Evolutionary conservation across 2,329 filamentous ascomycete genomes (phyloP).

Genomic region (Catunica adiposa): DNA sequence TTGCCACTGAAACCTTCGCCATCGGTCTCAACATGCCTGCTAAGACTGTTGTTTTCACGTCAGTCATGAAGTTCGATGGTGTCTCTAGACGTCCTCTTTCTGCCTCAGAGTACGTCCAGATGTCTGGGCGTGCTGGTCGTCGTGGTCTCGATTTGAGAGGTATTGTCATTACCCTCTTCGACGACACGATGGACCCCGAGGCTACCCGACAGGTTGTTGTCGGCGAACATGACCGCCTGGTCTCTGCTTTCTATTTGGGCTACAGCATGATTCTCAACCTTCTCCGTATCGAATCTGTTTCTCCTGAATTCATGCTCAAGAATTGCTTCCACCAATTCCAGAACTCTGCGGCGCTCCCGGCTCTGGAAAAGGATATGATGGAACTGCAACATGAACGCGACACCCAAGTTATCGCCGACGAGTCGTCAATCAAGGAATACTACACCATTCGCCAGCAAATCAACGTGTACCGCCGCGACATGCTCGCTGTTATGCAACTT

Average conservation of each 20-base stretch:
- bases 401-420: slow-evolving; percentile 63
- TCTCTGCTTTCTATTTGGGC: slow-evolving; percentile 91
- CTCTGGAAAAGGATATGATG: slow-evolving; percentile 67
- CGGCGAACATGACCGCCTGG: slow-evolving; percentile 89
- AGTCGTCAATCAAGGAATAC: slow-evolving; percentile 81
- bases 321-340: slow-evolving; percentile 97
- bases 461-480: slow-evolving; percentile 68
- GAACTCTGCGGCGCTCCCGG: slow-evolving; percentile 73
- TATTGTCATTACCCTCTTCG: slow-evolving; percentile 99
- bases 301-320: slow-evolving; percentile 97
- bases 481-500: slow-evolving; percentile 81
- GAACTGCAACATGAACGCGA: slow-evolving; percentile 61
- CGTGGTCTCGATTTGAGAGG: slow-evolving; percentile 93
- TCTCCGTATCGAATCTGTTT: slow-evolving; percentile 96
- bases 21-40: slow-evolving; percentile 98
- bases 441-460: slow-evolving; percentile 79
- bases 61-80: slow-evolving; percentile 89
- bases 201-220: slow-evolving; percentile 92
- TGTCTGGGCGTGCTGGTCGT: slow-evolving; percentile 93
- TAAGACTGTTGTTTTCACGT: slow-evolving; percentile 98
- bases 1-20: slow-evolving; percentile 96
- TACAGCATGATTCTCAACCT: slow-evolving; percentile 99
- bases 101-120: slow-evolving; percentile 93
- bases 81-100: slow-evolving; percentile 66
- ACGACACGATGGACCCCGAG: slow-evolving; percentile 86